Percentiles rank a stretch among this genome's conserved stretches.
Conservation (phyloP, 2,329 filamentous ascomycete genomes). For the Ceratocystis variospora region DNA sequence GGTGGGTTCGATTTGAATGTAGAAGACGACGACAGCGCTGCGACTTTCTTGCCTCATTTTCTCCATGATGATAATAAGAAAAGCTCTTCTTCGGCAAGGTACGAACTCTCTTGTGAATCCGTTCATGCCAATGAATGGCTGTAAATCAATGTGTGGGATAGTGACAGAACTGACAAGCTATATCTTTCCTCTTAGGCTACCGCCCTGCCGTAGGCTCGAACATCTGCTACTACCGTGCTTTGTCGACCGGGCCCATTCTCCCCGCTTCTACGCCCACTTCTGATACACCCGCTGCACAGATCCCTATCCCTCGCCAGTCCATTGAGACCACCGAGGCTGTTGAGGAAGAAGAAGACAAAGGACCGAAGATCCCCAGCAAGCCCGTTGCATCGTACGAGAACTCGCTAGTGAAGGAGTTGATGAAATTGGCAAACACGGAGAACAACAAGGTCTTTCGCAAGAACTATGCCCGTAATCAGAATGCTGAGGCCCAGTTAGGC, state of each 20-base stretch:
- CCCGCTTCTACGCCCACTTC: not conserved
- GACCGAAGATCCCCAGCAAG: conserved; percentile 14
- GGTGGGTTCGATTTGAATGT: not conserved
- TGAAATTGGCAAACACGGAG: conserved; percentile 14
- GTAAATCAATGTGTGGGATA: not conserved
- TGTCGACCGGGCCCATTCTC: conserved; percentile 4
- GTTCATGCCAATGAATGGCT: not conserved
- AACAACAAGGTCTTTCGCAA: conserved; percentile 11
- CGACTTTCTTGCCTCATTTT: not conserved
- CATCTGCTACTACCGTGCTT: conserved; percentile 1
- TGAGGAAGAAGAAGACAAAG: conserved; percentile 5
- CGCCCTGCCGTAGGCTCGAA: conserved; percentile 10
- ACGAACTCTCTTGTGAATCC: conserved; percentile 21
- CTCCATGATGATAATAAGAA: conserved; percentile 41
- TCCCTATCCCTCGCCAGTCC: not conserved
- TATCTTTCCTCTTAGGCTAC: conserved; percentile 8
- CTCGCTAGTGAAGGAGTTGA: conserved; percentile 17
- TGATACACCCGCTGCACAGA: not conserved
- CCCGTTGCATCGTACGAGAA: conserved; percentile 17
- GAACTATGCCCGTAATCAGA: not conserved
- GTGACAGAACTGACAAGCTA: not conserved
- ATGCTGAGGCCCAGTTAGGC: not conserved
- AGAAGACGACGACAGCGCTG: not conserved
- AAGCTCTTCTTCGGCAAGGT: conserved; percentile 42
- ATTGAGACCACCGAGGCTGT: not conserved